Evolutionary conservation across 1,139 yeast species (phyloP), one percentile per base, ranked within the genome.

Genomic region (Geotrichum reessii): DNA sequence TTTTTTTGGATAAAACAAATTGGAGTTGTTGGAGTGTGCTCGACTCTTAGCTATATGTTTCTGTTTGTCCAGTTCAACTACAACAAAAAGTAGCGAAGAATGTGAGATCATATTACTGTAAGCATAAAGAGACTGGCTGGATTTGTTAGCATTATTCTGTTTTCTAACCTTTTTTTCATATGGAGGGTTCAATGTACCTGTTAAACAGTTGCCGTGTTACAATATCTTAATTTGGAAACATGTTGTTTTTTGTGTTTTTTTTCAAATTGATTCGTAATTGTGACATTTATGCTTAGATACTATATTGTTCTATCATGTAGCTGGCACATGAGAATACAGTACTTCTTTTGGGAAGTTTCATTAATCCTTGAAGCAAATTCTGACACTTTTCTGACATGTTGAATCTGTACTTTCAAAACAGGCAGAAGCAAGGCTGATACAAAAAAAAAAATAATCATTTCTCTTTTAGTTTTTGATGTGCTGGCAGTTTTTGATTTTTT

Each of bases 401-500:
- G 40, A 17, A 33, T 33, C n/a, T 33, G 40, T 33, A 33, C 17
- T 9, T 33, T 33, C 17, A 33, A 33, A 33, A 33, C 40, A 33
- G 40, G 40, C 6, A 33, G 40, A 12, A 33, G 40, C 9, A 33
- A 33, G 40, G 40, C 40, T 33, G 40, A 14, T 33, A 17, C n/a
- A 33, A 31, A 31, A 31, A 33, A 12, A 28, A 28, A 28, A 28
- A 28, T 7, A 9, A 7, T 33, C 17, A 33, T 14, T 11, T 33
- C 17, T 17, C 40, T 33, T 33, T 33, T 33, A 21, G 37, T 14
- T 49, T 21, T 31, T 47, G 56, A 53, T 53, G 56, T 24, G 56
- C 56, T 53, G 56, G 56, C 56, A 53, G 33, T 53, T 47, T 19
- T n/a, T 31, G 17, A 5, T 19, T 9, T 9, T 19, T 8, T 19